Evolutionary conservation across 1,284 basidiomycete species (phyloP).

Genomic region (Leccinum variabile): DNA sequence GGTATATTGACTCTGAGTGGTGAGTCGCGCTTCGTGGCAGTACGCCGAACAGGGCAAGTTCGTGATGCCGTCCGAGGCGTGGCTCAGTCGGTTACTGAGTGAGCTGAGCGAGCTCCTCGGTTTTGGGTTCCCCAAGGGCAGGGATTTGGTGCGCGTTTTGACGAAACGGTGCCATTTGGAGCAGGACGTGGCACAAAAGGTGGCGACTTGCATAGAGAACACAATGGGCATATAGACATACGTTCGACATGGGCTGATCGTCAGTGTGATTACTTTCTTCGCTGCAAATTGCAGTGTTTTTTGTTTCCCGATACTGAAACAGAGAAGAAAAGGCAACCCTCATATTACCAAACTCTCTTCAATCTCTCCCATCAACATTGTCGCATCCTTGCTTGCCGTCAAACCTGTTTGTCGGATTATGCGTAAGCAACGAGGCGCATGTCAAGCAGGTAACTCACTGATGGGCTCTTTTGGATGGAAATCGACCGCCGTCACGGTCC

Average conservation of each 20-base stretch:
- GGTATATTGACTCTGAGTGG: no score
- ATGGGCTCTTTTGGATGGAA: slow-evolving; percentile 94
- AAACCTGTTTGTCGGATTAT: slow-evolving; percentile 50
- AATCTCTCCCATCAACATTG: slow-evolving; percentile 87
- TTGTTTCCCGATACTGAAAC: neutral
- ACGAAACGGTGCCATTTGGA: slow-evolving; percentile 28
- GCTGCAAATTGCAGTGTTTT: slow-evolving; percentile 2
- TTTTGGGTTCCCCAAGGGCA: slow-evolving; percentile 19
- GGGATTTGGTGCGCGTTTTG: slow-evolving; percentile 23
- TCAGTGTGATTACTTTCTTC: neutral
- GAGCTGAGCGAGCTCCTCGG: slow-evolving; percentile 20
- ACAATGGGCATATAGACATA: slow-evolving; percentile 7
- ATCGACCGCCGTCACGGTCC: slow-evolving; percentile 87
- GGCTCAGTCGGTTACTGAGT: slow-evolving; percentile 23
- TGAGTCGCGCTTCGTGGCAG: neutral
- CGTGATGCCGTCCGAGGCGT: slow-evolving; percentile 22
- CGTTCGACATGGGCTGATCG: neutral
- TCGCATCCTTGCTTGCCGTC: slow-evolving; percentile 86
- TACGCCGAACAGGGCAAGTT: slow-evolving; percentile 29
- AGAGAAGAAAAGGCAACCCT: neutral
- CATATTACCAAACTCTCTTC: slow-evolving; percentile 45
- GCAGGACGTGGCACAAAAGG: slow-evolving; percentile 24
- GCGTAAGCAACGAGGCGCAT: slow-evolving; percentile 6
- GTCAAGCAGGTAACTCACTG: slow-evolving; percentile 49
- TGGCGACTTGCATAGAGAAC: slow-evolving; percentile 25